These are phyloP conservation scores for Styphnolobium japonicum DNA, from an alignment of 306 rosid species.

Conservation along the genomic window DNA sequence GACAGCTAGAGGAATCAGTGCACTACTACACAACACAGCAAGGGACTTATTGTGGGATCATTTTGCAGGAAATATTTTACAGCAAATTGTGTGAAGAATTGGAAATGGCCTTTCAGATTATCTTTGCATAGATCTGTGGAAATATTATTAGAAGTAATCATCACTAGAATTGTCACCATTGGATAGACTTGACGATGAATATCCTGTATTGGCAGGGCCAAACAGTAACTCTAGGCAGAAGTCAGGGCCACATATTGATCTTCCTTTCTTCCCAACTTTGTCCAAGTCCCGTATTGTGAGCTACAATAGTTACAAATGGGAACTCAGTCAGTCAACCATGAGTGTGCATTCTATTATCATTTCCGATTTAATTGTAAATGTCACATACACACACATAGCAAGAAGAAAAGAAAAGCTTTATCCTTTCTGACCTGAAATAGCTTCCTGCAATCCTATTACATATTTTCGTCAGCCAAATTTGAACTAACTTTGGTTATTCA, in stretches of 20 bases:
- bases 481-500: background rate
- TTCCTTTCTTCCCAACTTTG: slow-evolving; percentile 78
- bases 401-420: background rate
- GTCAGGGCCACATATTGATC: slow-evolving; percentile 75
- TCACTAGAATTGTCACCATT: slow-evolving; percentile 9
- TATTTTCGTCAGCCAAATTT: background rate
- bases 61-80: slow-evolving; percentile 15
- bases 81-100: background rate
- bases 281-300: slow-evolving; percentile 68
- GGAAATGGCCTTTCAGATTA: background rate
- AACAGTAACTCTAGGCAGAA: slow-evolving; percentile 85
- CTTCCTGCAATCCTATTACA: background rate
- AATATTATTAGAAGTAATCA: slow-evolving; percentile 28
- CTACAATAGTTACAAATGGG: slow-evolving; percentile 40
- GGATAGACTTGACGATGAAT: slow-evolving; percentile 35
- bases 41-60: slow-evolving; percentile 21
- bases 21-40: slow-evolving; percentile 9
- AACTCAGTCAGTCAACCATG: slow-evolving; percentile 15
- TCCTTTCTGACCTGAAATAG: background rate
- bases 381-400: background rate
- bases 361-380: background rate
- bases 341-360: background rate
- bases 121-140: background rate
- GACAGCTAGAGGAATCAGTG: slow-evolving; percentile 16
- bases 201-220: slow-evolving; percentile 87